Percentiles rank a stretch among this genome's conserved stretches.
phyloP scores from a whole-genome alignment of 2,329 filamentous ascomycete genomes.

The Aspergillus sp. region DNA sequence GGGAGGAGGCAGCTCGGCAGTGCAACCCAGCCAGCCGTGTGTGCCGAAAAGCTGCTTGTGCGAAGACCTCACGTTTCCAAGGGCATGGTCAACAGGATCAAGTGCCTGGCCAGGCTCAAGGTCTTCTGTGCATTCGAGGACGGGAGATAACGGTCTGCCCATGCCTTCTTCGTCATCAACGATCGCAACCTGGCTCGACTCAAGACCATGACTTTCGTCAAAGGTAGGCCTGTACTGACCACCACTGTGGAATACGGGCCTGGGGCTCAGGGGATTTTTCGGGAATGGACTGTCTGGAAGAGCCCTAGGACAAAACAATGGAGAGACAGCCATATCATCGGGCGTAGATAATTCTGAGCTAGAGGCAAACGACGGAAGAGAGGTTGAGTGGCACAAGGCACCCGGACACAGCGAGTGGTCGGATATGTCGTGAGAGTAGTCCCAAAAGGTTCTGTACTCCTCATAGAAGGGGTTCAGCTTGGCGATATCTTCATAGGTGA shows the following conservation, averaged over 20 bases:
- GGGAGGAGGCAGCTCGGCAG: constrained; percentile 27
- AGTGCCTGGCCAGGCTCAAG: background rate
- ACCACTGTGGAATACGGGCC: constrained; percentile 12
- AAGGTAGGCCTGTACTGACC: constrained; percentile 15
- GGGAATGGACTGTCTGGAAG: background rate
- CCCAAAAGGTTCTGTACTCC: constrained; percentile 23
- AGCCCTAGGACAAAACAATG: constrained; percentile 4
- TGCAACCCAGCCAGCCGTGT: constrained; percentile 41
- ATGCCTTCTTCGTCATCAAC: constrained; percentile 7
- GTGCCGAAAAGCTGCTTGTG: constrained; percentile 46
- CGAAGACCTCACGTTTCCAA: constrained; percentile 11
- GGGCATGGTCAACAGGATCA: constrained; percentile 6
- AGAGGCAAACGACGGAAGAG: constrained; percentile 15
- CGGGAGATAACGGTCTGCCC: constrained; percentile 3
- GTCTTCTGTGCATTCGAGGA: background rate
- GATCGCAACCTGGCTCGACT: constrained; percentile 16
- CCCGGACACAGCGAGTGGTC: constrained; percentile 12
- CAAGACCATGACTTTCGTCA: constrained; percentile 3
- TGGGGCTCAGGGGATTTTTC: background rate
- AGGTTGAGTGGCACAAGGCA: constrained; percentile 19
- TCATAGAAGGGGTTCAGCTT: constrained; percentile 29
- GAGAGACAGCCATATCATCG: constrained; percentile 9
- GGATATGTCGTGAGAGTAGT: constrained; percentile 11
- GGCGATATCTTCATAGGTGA: constrained; percentile 25
- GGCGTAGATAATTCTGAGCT: constrained; percentile 9